Evolutionary conservation across 306 rosid genomes (phyloP), one percentile per base, ranked within the genome.

Genomic region (Corylus americana): DNA sequence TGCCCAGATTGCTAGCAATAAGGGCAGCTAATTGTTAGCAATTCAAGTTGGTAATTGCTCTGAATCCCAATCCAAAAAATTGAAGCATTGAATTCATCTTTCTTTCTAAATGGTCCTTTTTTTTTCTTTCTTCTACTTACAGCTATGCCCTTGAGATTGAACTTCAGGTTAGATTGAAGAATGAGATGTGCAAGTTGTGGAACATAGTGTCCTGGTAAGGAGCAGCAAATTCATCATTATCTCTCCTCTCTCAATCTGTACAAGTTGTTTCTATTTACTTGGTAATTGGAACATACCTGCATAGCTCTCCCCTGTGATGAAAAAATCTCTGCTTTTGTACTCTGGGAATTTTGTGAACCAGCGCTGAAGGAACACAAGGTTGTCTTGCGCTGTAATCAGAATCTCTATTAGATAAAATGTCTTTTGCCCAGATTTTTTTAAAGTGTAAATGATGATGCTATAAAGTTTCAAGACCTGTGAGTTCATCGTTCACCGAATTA

Each of bases 131-230:
- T 58, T 4, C 25, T 48, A 78, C 92, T 89, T 78, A 92, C 96
- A 2, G 93, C 97, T 82, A 92, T 85, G 44, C 93, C 96, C 71
- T 86, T 92, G 73, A 92, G 88, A 77, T 89, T 87, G 83, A 92
- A 57, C 27, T 79, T 78, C 0, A 71, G 59, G 42, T 85, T 85
- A 27, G 84, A 87, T 70, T 86, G 74, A 29, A 90, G 27, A 62
- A 92, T 79, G 72, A 90, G 96, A 55, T 70, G 84, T 50, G 97
- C 97, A 42, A 92, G 92, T 66, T 92, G 93, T 2, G 97, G 97
- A 8, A 85, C 93, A 72, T 90, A 92, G 83, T 92, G 97, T 4
- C 97, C 95, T 91, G 85, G 53, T 76, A 74, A 74, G 16, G 71
- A 57, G 77, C 4, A 48, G 17, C 11, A 49, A 22, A 68, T 74